Base-by-base conservation (phyloP, 345 rosid species). In the Ricinus communis region DNA sequence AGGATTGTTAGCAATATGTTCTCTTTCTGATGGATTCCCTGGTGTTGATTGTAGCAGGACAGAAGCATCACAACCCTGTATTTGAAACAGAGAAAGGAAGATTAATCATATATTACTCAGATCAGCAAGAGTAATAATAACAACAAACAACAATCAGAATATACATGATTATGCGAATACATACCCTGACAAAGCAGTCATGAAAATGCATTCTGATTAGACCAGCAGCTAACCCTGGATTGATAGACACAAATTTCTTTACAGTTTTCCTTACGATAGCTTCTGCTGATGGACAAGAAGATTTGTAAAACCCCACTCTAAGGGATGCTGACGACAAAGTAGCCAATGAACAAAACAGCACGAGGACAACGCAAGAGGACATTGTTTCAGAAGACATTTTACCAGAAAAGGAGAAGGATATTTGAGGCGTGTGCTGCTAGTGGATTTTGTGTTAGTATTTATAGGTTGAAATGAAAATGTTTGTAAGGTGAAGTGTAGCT, bases 41-140 rank as follows among this genome's bases (percentile, higher is more conserved):
- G 80, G 62, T 7, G 79, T 68, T 2, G 82, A 68, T 16, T 76
- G 62, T 13, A 86, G 73, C 0, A 86, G 76, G 36, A 86, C 76
- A 0, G 87, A 86, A 12, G 75, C 86, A 78, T 86, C 89, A 66
- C 87, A 82, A 1, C 87, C 87, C 87, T 83, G 53, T 16, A 16
- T 15, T 15, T n/a, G 18, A 33, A 2, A 6, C 49, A 45, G 5
- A 45, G 16, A 45, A 45, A 45, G 8, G 8, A 45, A 45, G 8
- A 45, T n/a, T n/a, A 45, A 45, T 33, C 38, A 33, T 2, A n/a
- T n/a, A n/a, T n/a, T n/a, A 33, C 38, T 33, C 2, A 33, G 38
- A 33, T 33, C 38, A 33, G 6, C 4, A 33, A 33, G 6, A 6
- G 2, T 33, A 2, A 33, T 33, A 33, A 2, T 33, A 33, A 6